These are phyloP conservation scores for Stephania yunnanensis DNA, from an alignment of 164 flowering plant genomes.

Conservation along the genomic window DNA sequence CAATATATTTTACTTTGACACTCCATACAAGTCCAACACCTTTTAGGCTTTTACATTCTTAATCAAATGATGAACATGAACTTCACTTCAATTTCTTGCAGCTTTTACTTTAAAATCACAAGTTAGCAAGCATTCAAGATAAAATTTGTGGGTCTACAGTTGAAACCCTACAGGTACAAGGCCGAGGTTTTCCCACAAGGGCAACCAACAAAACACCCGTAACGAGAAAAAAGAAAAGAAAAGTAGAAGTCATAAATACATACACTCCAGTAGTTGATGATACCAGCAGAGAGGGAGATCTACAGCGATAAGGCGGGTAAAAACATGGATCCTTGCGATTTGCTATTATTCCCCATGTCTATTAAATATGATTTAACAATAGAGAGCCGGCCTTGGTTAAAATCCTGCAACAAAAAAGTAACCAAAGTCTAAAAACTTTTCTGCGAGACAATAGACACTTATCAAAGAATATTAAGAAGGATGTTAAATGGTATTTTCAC, in stretches of 20 bases:
- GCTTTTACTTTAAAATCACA: not conserved
- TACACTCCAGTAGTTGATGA: not conserved
- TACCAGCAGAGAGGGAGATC: not conserved
- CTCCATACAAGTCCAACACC: too few relatives aligned
- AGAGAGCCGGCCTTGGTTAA: not conserved
- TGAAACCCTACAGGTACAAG: not conserved
- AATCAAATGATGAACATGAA: not conserved
- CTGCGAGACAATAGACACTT: not conserved
- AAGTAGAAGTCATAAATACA: not conserved
- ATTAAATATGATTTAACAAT: not conserved
- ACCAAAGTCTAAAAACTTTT: not conserved
- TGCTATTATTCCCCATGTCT: not conserved
- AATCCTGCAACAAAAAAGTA: not conserved
- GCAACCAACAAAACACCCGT: not conserved
- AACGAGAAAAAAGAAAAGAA: not conserved
- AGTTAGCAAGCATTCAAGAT: not conserved
- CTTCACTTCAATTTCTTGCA: not conserved
- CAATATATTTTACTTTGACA: too few relatives aligned
- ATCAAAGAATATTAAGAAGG: not conserved
- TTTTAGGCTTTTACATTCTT: not conserved
- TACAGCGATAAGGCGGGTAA: not conserved
- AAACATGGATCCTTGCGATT: not conserved
- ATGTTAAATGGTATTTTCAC: not conserved
- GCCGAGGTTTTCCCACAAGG: not conserved
- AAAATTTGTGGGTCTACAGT: not conserved